A percentile compares a stretch with the other conserved stretches of the same genome.
Evolutionary conservation across 2,329 filamentous ascomycete species (phyloP).

Genomic region (Colletotrichum australisinense): DNA sequence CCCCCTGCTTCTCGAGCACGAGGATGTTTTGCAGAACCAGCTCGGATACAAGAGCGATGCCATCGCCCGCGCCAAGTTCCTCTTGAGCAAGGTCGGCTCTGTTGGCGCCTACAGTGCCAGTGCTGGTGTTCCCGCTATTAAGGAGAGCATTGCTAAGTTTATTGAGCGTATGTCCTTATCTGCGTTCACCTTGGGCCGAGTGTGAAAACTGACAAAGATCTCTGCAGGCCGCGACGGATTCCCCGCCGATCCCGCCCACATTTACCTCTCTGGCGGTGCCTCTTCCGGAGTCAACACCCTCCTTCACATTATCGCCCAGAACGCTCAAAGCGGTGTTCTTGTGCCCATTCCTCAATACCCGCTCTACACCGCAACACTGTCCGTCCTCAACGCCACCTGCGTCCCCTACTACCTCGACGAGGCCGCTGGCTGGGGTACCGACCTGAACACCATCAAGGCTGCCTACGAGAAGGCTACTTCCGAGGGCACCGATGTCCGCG

Average conservation of each 20-base stretch:
- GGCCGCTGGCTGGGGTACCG: slow-evolving; percentile 86
- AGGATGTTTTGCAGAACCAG: slow-evolving; percentile 78
- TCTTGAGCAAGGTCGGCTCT: slow-evolving; percentile 86
- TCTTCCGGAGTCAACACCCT: slow-evolving; percentile 96
- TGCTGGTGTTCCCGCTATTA: slow-evolving; percentile 86
- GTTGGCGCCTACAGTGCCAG: slow-evolving; percentile 98
- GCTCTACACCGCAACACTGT: slow-evolving; percentile 92
- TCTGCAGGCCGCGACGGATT: slow-evolving; percentile 83
- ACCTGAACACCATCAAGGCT: slow-evolving; percentile 79
- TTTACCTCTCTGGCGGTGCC: slow-evolving; percentile 93
- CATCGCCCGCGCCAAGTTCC: slow-evolving; percentile 81
- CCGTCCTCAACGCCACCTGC: slow-evolving; percentile 84
- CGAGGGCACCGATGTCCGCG: slow-evolving; percentile 86
- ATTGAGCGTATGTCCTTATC: slow-evolving; percentile 77
- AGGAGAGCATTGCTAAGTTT: slow-evolving; percentile 91
- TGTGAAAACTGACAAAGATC: slow-evolving; percentile 34
- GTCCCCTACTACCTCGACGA: slow-evolving; percentile 97
- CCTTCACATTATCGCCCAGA: slow-evolving; percentile 87
- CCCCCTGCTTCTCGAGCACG: slow-evolving; percentile 83
- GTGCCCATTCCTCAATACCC: slow-evolving; percentile 97
- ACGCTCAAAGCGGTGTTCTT: slow-evolving; percentile 82
- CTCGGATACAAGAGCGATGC: slow-evolving; percentile 94
- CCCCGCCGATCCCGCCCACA: slow-evolving; percentile 80
- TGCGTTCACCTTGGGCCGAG: not conserved
- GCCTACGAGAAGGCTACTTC: slow-evolving; percentile 80